Evolutionary conservation across 2,329 filamentous ascomycete genomes (phyloP).

Genomic region (Monosporascus sp.): DNA sequence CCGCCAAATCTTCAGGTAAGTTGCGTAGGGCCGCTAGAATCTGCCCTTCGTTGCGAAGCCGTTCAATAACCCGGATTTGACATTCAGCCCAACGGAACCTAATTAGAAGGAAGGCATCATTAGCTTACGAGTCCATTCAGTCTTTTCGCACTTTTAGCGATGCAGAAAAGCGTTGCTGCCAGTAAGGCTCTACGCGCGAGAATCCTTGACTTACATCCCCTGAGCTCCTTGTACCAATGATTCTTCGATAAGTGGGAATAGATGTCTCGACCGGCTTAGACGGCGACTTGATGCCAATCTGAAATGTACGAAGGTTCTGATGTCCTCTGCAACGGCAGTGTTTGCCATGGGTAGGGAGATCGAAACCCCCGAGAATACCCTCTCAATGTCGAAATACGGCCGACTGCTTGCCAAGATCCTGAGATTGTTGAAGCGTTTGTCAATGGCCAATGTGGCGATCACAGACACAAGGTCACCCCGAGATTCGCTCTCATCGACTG

Average conservation of each 20-base stretch:
- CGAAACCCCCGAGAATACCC: slow-evolving; percentile 1
- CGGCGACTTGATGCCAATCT: background rate
- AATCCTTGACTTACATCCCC: slow-evolving; percentile 9
- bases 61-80: slow-evolving; percentile 10
- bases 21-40: slow-evolving; percentile 1
- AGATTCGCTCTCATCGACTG: slow-evolving; percentile 14
- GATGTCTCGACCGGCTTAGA: slow-evolving; percentile 2
- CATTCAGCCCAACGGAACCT: slow-evolving; percentile 16
- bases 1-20: slow-evolving; percentile 9
- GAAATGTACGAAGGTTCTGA: slow-evolving; percentile 5
- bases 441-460: slow-evolving; percentile 3
- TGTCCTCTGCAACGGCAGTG: slow-evolving; percentile 6
- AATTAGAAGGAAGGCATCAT: background rate
- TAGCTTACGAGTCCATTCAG: background rate
- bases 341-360: slow-evolving; percentile 3
- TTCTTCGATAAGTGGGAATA: slow-evolving; percentile 2
- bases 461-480: slow-evolving; percentile 6
- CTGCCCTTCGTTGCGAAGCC: background rate
- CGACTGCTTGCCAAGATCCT: slow-evolving; percentile 12
- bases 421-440: slow-evolving; percentile 9
- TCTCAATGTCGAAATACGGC: slow-evolving; percentile 9
- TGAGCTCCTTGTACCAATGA: slow-evolving; percentile 1
- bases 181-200: background rate
- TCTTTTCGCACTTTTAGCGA: background rate
- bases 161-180: too few species aligned